Evolutionary conservation across 441 rosid genomes (phyloP), one percentile per base, ranked within the genome.

Genomic region (Gossypium davidsonii): DNA sequence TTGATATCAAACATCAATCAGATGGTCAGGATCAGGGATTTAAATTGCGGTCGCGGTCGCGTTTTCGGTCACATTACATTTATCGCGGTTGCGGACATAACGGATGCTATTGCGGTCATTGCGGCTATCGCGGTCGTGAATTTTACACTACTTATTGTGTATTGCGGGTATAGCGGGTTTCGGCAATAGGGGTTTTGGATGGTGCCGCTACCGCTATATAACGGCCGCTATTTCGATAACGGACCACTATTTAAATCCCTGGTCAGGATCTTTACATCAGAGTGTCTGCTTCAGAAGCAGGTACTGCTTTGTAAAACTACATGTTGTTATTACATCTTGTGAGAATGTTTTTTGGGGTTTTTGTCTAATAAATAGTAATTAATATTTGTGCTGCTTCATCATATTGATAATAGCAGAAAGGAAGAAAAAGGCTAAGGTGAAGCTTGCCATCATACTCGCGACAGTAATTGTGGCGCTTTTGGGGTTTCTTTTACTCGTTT

Each of bases 181-280:
- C n/a, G n/a, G n/a, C n/a, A n/a, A n/a, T n/a, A n/a, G n/a, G n/a
- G n/a, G n/a, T n/a, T n/a, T n/a, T n/a, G n/a, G n/a, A n/a, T n/a
- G n/a, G n/a, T n/a, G n/a, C n/a, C n/a, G n/a, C n/a, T n/a, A n/a
- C n/a, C n/a, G n/a, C n/a, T n/a, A n/a, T n/a, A n/a, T n/a, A n/a
- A n/a, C n/a, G n/a, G n/a, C n/a, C n/a, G n/a, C n/a, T n/a, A n/a
- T n/a, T n/a, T n/a, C n/a, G n/a, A n/a, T n/a, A n/a, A n/a, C n/a
- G n/a, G n/a, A n/a, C n/a, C n/a, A n/a, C n/a, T n/a, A n/a, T n/a
- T n/a, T n/a, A n/a, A n/a, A n/a, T n/a, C n/a, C n/a, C n/a, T 2
- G 88, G 87, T 17, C 79, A 81, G 31, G 82, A 78, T 67, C 48
- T 87, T 8, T 78, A 71, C 44, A 56, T 85, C 44, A 74, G 84